Conservation (phyloP, 1,284 basidiomycete genomes). For the Ganoderma multipileum region DNA sequence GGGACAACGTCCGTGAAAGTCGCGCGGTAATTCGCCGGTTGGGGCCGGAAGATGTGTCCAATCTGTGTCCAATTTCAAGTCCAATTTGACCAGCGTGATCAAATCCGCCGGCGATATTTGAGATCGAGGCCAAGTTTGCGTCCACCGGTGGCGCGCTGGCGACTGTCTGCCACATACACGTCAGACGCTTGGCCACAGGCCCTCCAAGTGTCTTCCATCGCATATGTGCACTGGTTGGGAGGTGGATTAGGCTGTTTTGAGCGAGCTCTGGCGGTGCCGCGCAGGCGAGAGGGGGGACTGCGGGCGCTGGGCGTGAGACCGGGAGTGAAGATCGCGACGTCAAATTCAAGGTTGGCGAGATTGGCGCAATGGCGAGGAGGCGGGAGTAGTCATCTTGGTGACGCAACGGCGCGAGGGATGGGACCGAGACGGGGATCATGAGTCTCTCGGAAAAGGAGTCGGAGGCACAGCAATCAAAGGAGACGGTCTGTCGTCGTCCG, state of each 20-base stretch:
- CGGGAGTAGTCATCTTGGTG: background rate
- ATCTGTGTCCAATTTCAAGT: slow-evolving; percentile 8
- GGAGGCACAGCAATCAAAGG: slow-evolving; percentile 13
- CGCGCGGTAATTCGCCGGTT: background rate
- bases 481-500: background rate
- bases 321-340: slow-evolving; percentile 28
- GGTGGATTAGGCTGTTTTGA: background rate
- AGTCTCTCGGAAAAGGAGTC: slow-evolving; percentile 3
- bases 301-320: slow-evolving; percentile 26
- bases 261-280: slow-evolving; percentile 1
- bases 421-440: slow-evolving; percentile 21
- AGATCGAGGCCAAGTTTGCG: slow-evolving; percentile 7
- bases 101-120: slow-evolving; percentile 20
- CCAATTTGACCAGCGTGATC: slow-evolving; percentile 25
- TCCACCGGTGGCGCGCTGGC: slow-evolving; percentile 1
- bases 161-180: slow-evolving; percentile 15
- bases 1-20: background rate
- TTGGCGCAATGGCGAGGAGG: slow-evolving; percentile 6
- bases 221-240: background rate
- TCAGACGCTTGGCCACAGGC: slow-evolving; percentile 8
- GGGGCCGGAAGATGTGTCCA: slow-evolving; percentile 10
- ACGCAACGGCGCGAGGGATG: background rate
- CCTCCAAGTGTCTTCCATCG: too few relatives aligned
- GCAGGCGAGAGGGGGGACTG: slow-evolving; percentile 3
- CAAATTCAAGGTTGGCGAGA: slow-evolving; percentile 27